Evolutionary conservation across 352 stramenopile genomes (phyloP).

Genomic region (Pythium oligandrum): DNA sequence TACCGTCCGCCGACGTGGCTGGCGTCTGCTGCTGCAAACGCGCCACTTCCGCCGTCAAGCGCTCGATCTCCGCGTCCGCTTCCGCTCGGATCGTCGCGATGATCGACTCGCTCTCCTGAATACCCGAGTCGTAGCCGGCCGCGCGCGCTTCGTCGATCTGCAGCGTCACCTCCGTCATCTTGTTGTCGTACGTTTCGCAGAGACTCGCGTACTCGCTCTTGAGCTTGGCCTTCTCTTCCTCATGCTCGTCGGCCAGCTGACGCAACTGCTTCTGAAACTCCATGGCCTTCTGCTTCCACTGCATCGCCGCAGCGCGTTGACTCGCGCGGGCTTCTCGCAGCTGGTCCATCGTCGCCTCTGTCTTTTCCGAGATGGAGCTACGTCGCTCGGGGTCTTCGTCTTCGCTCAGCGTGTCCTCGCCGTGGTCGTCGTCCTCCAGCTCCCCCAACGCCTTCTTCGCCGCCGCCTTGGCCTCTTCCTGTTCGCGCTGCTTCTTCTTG

Average conservation of each 20-base stretch:
- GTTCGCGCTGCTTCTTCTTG: conserved; percentile 29
- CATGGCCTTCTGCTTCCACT: conserved; percentile 70
- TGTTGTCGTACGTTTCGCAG: conserved; percentile 67
- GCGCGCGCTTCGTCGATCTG: conserved; percentile 74
- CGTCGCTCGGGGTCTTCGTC: conserved; percentile 14
- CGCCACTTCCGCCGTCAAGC: conserved; percentile 18
- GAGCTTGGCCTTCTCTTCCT: conserved; percentile 42
- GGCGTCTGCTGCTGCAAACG: conserved; percentile 12
- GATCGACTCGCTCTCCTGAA: conserved; percentile 70
- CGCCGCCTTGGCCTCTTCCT: conserved; percentile 18
- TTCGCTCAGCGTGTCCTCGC: conserved; percentile 24
- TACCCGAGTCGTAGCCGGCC: conserved; percentile 65
- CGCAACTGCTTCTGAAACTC: conserved; percentile 59
- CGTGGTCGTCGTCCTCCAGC: conserved; percentile 34
- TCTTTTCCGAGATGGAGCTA: conserved; percentile 19
- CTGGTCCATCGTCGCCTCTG: conserved; percentile 31
- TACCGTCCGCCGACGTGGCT: background rate
- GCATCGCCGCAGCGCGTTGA: conserved; percentile 33
- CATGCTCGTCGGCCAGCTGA: conserved; percentile 29
- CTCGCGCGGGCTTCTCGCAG: conserved; percentile 31
- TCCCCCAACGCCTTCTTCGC: conserved; percentile 19
- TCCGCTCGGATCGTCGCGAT: conserved; percentile 51
- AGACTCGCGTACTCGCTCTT: conserved; percentile 53
- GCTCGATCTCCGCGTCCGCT: conserved; percentile 31
- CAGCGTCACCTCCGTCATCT: conserved; percentile 62